Evolutionary conservation across 768 basidiomycete genomes (phyloP), one percentile per base, ranked within the genome.

Genomic region (Boletus sp.): DNA sequence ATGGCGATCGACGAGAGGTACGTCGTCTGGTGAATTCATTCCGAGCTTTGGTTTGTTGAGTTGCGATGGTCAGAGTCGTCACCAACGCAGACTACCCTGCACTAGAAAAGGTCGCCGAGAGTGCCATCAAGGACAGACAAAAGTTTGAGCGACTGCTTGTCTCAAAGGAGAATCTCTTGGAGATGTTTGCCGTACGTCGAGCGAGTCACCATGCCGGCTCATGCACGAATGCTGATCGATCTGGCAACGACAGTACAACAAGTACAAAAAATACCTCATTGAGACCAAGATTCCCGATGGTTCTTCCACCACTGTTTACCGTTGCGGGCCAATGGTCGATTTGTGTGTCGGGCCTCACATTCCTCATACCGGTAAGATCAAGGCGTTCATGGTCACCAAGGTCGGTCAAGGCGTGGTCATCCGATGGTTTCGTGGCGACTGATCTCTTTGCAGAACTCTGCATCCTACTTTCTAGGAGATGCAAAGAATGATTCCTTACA

Each of bases 321-420:
- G 96, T 50, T 98, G 97, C 71, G 97, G 97, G 35, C 95, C 97
- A 40, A 94, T 99, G 89, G 86, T 99, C 54, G 97, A 99, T 75
- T 81, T 99, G 37, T 99, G 97, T 68, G 80, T 95, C 37, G 97
- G 97, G 33, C 97, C 97, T 24, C 97, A 99, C 73, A 92, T 99
- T 56, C 96, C 97, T 12, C 93, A 98, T 75, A 98, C 97, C 3
- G 95, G 95, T 44, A 90, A 87, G 68, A 98, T 99, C 78, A 99
- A 98, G 80, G 88, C 96, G 0, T 85, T 98, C 71, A 93, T 96
- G 83, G 81, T 99, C 65, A 95, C 94, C 59, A 99, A 99, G 79
- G 94, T 91, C 51, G 8, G 64, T 58, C 18, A 30, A 42, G 12
- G 35, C 15, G 8, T 17, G 2, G 0, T 37, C 5, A 0, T 44